These are phyloP conservation scores for Athelia sp. DNA, from an alignment of 1,284 basidiomycete species.

Conservation along the genomic window DNA sequence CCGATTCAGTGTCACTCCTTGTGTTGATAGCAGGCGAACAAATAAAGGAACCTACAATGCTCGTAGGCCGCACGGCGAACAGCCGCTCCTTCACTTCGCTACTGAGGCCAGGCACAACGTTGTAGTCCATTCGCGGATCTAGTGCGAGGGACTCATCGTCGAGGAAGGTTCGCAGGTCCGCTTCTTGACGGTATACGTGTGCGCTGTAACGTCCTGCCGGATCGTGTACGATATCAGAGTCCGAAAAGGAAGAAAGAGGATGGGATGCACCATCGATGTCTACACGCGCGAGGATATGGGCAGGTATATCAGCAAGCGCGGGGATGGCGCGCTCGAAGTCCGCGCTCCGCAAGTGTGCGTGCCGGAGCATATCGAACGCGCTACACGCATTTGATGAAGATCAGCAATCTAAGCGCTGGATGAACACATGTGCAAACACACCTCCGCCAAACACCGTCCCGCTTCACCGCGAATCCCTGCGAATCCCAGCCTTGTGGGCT, in stretches of 20 bases:
- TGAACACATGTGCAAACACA: slow-evolving; percentile 17
- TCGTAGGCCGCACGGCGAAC: slow-evolving; percentile 55
- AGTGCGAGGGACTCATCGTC: slow-evolving; percentile 73
- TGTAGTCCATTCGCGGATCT: slow-evolving; percentile 69
- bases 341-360: slow-evolving; percentile 49
- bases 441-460: slow-evolving; percentile 62
- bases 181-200: slow-evolving; percentile 64
- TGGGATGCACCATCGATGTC: slow-evolving; percentile 60
- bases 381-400: slow-evolving; percentile 29
- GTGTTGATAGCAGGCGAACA: neutral
- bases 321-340: slow-evolving; percentile 49
- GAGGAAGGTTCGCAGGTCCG: slow-evolving; percentile 73
- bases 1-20: neutral
- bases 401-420: neutral
- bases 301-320: slow-evolving; percentile 46
- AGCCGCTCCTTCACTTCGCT: slow-evolving; percentile 73
- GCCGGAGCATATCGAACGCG: slow-evolving; percentile 72
- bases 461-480: slow-evolving; percentile 50
- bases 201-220: slow-evolving; percentile 51
- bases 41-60: slow-evolving; percentile 49
- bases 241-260: neutral
- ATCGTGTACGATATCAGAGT: neutral
- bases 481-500: slow-evolving; percentile 63
- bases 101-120: slow-evolving; percentile 62
- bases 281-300: slow-evolving; percentile 53